Evolutionary conservation across 768 basidiomycete genomes (phyloP), one percentile per base, ranked within the genome.

Genomic region (Boletus coccyginus): DNA sequence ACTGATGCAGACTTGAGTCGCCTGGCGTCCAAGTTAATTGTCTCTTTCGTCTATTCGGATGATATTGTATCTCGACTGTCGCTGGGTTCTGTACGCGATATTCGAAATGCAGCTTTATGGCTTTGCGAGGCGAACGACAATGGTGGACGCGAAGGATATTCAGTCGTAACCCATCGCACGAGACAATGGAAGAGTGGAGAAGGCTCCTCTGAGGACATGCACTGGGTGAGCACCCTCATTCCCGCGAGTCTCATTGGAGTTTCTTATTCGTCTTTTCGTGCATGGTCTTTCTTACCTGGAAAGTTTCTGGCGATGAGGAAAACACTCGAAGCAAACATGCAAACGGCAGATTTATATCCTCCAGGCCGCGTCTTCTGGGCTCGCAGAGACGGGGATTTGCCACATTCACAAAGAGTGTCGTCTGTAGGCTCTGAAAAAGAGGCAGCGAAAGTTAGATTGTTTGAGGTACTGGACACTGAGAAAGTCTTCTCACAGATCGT

Each of bases 291-390:
- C 27, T 49, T 51, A 9, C 43, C 33, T 44, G 41, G 24, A 46
- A 53, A 92, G 91, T 90, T 93, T 64, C 75, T 92, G 39, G 81
- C 89, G 0, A 81, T 88, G 55, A 83, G 91, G 44, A 92, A 90
- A 76, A 92, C 90, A 3, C 78, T 93, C 0, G 89, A 92, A 68
- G 90, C 90, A 44, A 91, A 89, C 56, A 92, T 93, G 90, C 80
- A 83, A 47, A 81, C 79, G 75, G 73, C 82, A 3, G 79, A 85
- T 60, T 79, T 90, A 68, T 91, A 82, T 58, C 90, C 90, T 13
- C 87, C 91, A 0, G 91, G 90, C 3, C 79, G 84, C 9, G 84
- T 92, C 16, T 77, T 90, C 33, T 92, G 90, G 90, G 90, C 86
- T 7, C 76, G 91, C 69, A 81, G 88, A 53, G 85, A 92, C 55